Evolutionary conservation across 257 asterid genomes (phyloP).

Genomic region (Paraleonurus japonicus): DNA sequence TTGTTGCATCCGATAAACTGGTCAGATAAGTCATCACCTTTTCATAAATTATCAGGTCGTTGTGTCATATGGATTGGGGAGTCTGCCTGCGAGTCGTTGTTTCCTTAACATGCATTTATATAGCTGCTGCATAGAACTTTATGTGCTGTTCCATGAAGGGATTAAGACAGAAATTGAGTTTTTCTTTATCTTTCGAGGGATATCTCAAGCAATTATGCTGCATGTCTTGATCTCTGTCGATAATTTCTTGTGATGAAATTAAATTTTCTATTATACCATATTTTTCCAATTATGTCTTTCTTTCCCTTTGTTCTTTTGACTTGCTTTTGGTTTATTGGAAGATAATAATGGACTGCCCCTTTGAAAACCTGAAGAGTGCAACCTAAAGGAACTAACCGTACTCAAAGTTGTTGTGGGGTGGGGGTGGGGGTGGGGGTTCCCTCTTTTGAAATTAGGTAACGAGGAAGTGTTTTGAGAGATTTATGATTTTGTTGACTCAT

Average conservation of each 20-base stretch:
- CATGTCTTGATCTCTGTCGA: conserved; percentile 20
- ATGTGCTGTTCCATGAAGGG: conserved; percentile 29
- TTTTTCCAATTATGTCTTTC: not conserved
- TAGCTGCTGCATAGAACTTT: conserved; percentile 17
- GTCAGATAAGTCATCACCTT: conserved; percentile 20
- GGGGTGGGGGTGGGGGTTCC: not conserved
- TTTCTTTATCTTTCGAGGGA: conserved; percentile 21
- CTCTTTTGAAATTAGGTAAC: not conserved
- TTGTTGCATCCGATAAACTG: conserved; percentile 14
- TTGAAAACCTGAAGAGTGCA: not conserved
- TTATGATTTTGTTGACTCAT: conserved; percentile 16
- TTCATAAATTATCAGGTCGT: conserved; percentile 10
- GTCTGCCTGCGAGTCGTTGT: not conserved
- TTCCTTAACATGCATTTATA: conserved; percentile 19
- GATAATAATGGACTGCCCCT: not conserved
- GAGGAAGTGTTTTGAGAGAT: not conserved
- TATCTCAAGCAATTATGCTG: conserved; percentile 16
- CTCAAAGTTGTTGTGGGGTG: not conserved
- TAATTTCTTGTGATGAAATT: conserved; percentile 26
- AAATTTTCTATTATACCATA: not conserved
- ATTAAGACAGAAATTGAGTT: conserved; percentile 20
- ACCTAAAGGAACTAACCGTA: not conserved
- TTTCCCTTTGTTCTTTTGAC: not conserved
- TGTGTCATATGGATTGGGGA: conserved; percentile 15
- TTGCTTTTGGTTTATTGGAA: not conserved